phyloP scores from a whole-genome alignment of 2,329 filamentous ascomycete genomes.

The Fusarium sp. region DNA sequence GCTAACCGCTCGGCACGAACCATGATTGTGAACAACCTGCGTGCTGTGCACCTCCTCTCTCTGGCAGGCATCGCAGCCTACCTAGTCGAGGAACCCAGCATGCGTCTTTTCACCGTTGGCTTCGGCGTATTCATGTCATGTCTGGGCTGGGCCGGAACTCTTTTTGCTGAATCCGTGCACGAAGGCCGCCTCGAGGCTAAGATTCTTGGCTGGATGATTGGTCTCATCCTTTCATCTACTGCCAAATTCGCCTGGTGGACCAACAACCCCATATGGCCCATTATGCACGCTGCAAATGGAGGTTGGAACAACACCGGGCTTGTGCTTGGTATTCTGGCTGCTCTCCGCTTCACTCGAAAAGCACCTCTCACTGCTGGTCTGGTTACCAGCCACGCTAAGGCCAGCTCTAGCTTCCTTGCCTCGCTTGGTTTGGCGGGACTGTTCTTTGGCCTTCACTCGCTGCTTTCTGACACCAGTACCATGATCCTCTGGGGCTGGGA shows the following conservation, averaged over 20 bases:
- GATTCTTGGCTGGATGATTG: slow-evolving; percentile 82
- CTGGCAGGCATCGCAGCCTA: slow-evolving; percentile 85
- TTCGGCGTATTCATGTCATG: slow-evolving; percentile 85
- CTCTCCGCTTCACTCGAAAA: slow-evolving; percentile 79
- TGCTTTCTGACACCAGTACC: slow-evolving; percentile 96
- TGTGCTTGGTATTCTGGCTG: slow-evolving; percentile 78
- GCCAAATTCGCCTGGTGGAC: slow-evolving; percentile 94
- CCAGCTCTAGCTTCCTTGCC: slow-evolving; percentile 76
- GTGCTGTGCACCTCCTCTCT: slow-evolving; percentile 79
- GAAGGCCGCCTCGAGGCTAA: slow-evolving; percentile 82
- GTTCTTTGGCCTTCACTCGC: slow-evolving; percentile 89
- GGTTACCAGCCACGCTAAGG: slow-evolving; percentile 55
- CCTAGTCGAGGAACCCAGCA: slow-evolving; percentile 76
- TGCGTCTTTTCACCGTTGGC: slow-evolving; percentile 82
- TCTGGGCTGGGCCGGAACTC: slow-evolving; percentile 85
- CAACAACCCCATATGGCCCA: slow-evolving; percentile 97
- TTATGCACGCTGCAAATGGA: slow-evolving; percentile 89
- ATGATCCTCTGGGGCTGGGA: slow-evolving; percentile 99
- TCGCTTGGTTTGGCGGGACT: slow-evolving; percentile 84
- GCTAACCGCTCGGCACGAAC: slow-evolving; percentile 76
- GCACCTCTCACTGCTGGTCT: slow-evolving; percentile 62
- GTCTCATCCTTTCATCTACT: slow-evolving; percentile 85
- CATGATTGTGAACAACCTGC: slow-evolving; percentile 75
- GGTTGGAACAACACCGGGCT: slow-evolving; percentile 92
- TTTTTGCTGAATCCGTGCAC: slow-evolving; percentile 81